Evolutionary conservation across 2,329 filamentous ascomycete genomes (phyloP).

Genomic region (Sphaerulina musiva): DNA sequence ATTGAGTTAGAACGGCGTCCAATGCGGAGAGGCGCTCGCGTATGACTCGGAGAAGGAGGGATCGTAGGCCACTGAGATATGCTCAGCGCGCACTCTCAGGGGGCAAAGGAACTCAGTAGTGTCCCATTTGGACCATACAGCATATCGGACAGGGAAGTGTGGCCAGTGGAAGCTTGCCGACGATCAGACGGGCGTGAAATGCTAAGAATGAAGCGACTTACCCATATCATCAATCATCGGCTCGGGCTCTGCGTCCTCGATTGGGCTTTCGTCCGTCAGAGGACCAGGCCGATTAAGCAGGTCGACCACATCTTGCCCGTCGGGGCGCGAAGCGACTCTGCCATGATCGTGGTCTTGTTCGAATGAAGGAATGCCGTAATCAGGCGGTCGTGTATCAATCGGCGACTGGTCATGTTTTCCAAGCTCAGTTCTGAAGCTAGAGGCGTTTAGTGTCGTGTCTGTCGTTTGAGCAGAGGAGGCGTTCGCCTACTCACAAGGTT

Average conservation of each 20-base stretch:
- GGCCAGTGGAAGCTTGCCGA: constrained; percentile 13
- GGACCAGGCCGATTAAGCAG: constrained; percentile 25
- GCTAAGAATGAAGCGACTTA: constrained; percentile 17
- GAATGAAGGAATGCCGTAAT: constrained; percentile 23
- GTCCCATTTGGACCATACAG: constrained; percentile 23
- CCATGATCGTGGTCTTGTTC: constrained; percentile 28
- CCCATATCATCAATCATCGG: constrained; percentile 25
- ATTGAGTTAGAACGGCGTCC: constrained; percentile 14
- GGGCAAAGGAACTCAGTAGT: constrained; percentile 13
- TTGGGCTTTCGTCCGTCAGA: constrained; percentile 10
- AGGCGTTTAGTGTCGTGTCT: constrained; percentile 26
- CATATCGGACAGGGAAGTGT: constrained; percentile 24
- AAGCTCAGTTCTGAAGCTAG: constrained; percentile 19
- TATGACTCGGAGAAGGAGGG: constrained; percentile 18
- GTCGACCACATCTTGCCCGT: constrained; percentile 33
- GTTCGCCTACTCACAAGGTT: constrained; percentile 27
- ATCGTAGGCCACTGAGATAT: constrained; percentile 17
- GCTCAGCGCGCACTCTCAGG: constrained; percentile 13
- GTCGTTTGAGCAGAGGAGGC: constrained; percentile 22
- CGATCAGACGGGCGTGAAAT: constrained; percentile 15
- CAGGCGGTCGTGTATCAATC: constrained; percentile 24
- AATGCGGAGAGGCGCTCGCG: constrained; percentile 11
- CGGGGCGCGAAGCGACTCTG: constrained; percentile 21
- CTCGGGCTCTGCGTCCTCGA: constrained; percentile 5
- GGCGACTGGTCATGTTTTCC: constrained; percentile 25